These are phyloP conservation scores for Candida arabinofermentans DNA, from an alignment of 805 yeast genomes.

Conservation along the genomic window DNA sequence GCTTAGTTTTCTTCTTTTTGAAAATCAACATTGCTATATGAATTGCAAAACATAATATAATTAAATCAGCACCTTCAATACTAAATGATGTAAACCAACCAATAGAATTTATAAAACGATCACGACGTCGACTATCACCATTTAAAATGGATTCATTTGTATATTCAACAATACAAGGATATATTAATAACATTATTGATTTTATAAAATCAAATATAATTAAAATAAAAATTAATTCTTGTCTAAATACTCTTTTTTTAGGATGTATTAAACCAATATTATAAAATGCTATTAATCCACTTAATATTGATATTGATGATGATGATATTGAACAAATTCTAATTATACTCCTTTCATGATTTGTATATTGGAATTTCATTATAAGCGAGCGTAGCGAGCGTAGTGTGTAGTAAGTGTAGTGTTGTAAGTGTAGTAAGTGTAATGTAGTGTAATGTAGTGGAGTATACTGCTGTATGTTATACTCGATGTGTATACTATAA, in stretches of 20 bases:
- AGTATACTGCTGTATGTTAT: no score
- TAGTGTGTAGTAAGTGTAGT: no score
- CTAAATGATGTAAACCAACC: constrained; percentile 81
- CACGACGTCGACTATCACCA: no score
- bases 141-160: constrained; percentile 6
- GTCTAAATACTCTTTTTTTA: constrained; percentile 58
- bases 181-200: constrained; percentile 62
- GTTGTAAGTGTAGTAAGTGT: no score
- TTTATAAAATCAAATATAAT: constrained; percentile 73
- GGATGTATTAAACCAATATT: constrained; percentile 61
- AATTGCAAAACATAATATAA: constrained; percentile 76
- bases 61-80: constrained; percentile 83
- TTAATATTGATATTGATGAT: constrained; percentile 43
- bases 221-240: constrained; percentile 63
- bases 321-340: constrained; percentile 46
- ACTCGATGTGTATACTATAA: no score
- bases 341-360: constrained; percentile 16
- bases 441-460: no score
- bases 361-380: not conserved
- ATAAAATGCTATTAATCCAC: constrained; percentile 61
- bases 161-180: constrained; percentile 39
- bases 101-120: constrained; percentile 59
- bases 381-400: no score
- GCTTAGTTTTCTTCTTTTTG: constrained; percentile 51
- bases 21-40: constrained; percentile 77